Percentiles rank a stretch among this genome's conserved stretches.
Conservation (phyloP, 495 filamentous ascomycete genomes). For the Daldinia decipiens region DNA sequence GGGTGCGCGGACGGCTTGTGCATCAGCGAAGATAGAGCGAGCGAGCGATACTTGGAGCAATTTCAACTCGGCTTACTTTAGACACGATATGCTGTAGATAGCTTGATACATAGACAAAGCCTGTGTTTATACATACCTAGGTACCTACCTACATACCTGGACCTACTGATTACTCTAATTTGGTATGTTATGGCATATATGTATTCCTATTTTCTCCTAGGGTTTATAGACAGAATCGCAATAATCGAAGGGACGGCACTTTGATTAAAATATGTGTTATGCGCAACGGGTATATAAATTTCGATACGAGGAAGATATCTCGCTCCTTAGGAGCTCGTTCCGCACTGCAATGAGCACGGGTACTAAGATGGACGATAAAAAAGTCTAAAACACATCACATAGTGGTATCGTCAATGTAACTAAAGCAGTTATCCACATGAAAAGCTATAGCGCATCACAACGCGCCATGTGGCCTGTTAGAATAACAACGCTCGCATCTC, state of each 20-base stretch:
- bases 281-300: too few relatives aligned
- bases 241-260: neutral
- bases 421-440: too few relatives aligned
- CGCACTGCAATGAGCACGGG: too few relatives aligned
- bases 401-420: too few relatives aligned
- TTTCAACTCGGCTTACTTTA: neutral
- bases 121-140: neutral
- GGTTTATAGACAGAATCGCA: neutral
- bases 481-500: too few relatives aligned
- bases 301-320: too few relatives aligned
- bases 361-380: too few relatives aligned
- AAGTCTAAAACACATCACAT: too few relatives aligned
- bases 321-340: too few relatives aligned
- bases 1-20: conserved; percentile 82
- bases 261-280: neutral
- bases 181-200: neutral
- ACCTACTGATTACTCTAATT: neutral
- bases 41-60: neutral
- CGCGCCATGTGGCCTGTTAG: too few relatives aligned
- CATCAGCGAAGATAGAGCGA: conserved; percentile 58
- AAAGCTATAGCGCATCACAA: too few relatives aligned
- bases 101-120: neutral
- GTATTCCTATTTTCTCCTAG: neutral
- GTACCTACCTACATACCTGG: neutral
- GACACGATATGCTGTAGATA: neutral